Evolutionary conservation across 2,329 filamentous ascomycete genomes (phyloP).

Genomic region (Colletotrichum sp.): DNA sequence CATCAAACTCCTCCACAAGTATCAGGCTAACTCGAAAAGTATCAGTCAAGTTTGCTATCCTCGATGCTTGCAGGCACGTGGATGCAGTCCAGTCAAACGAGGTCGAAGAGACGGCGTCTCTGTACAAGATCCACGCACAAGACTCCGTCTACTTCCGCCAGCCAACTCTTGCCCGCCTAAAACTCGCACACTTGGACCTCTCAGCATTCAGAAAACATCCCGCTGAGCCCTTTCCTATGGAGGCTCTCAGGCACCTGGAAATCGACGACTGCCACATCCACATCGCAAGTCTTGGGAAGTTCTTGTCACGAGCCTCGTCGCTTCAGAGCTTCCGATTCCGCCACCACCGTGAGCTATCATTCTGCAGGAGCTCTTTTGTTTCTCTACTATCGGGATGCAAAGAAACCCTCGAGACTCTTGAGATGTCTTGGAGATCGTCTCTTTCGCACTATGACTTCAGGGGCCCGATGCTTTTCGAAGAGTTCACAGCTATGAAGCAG

Average conservation of each 20-base stretch:
- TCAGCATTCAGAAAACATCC: background rate
- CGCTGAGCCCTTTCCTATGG: background rate
- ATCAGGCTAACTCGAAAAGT: background rate
- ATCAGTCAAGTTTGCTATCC: background rate
- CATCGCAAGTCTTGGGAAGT: background rate
- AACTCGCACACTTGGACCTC: background rate
- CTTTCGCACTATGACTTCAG: background rate
- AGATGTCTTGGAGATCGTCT: background rate
- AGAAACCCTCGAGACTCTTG: background rate
- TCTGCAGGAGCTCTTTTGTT: background rate
- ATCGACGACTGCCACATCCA: background rate
- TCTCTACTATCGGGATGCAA: background rate
- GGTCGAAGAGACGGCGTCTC: background rate
- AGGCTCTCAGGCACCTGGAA: background rate
- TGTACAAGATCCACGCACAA: background rate
- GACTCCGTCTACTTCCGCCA: background rate
- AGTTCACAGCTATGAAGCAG: rapidly evolving
- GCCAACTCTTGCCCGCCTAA: background rate
- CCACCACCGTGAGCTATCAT: background rate
- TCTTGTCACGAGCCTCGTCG: background rate
- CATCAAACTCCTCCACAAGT: background rate
- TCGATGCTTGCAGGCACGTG: background rate
- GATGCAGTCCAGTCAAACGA: background rate
- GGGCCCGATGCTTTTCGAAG: background rate
- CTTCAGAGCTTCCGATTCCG: background rate